phyloP scores from a whole-genome alignment of 345 rosid genomes.

The Citrus mangshanensis region DNA sequence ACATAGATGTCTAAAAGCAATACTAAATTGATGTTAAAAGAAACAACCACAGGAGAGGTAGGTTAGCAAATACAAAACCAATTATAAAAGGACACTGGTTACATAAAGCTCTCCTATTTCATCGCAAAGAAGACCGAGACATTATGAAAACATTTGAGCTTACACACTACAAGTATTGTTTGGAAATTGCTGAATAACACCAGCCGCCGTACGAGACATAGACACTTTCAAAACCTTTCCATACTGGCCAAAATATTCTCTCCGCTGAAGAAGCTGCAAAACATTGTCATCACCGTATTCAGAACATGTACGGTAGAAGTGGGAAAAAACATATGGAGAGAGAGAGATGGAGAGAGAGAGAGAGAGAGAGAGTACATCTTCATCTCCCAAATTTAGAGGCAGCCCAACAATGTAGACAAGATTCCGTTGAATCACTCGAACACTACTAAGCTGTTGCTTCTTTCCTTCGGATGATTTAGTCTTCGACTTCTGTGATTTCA shows the following conservation, averaged over 20 bases:
- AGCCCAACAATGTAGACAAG: constrained; percentile 89
- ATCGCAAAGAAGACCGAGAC: not conserved
- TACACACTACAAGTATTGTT: constrained; percentile 94
- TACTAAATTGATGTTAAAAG: not conserved
- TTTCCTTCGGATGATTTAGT: constrained; percentile 64
- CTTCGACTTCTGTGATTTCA: constrained; percentile 65
- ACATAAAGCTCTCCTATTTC: not conserved
- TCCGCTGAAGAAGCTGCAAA: constrained; percentile 68
- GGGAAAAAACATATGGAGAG: not conserved
- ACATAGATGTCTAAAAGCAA: not conserved
- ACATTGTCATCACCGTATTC: not conserved
- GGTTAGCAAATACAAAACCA: not conserved
- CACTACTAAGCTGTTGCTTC: constrained; percentile 78
- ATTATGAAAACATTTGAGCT: constrained; percentile 22
- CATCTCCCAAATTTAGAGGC: constrained; percentile 86
- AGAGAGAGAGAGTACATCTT: constrained; percentile 51
- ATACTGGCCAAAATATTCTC: constrained; percentile 85
- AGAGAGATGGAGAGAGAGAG: constrained; percentile 4
- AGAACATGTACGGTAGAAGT: not conserved
- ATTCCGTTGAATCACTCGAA: constrained; percentile 79
- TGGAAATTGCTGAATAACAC: constrained; percentile 79
- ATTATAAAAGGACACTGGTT: not conserved
- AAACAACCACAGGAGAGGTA: not conserved
- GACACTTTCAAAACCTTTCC: constrained; percentile 94
- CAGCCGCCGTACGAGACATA: constrained; percentile 87